Conservation (phyloP, 108 stramenopile genomes). For the Ochromonas danica region DNA sequence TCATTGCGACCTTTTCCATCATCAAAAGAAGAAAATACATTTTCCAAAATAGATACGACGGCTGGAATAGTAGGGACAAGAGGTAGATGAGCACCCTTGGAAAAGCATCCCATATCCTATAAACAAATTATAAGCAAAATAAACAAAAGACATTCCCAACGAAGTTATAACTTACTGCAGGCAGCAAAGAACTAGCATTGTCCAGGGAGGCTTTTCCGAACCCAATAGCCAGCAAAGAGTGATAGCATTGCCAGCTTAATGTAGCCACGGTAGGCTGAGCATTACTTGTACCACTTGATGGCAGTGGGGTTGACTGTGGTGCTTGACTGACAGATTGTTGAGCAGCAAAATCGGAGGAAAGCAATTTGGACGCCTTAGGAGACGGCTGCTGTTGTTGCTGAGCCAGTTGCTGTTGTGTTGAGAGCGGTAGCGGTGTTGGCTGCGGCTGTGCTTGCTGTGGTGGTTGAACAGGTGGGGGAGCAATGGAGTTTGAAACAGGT, state of each 20-base stretch:
- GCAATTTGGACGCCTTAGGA: too few species aligned
- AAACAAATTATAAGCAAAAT: background rate
- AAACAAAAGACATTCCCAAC: background rate
- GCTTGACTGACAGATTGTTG: background rate
- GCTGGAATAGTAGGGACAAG: background rate
- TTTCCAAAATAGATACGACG: background rate
- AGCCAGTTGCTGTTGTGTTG: background rate
- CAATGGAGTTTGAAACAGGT: background rate
- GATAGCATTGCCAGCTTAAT: background rate
- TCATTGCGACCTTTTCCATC: background rate
- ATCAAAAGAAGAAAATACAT: background rate
- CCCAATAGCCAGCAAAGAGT: background rate
- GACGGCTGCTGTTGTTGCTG: background rate
- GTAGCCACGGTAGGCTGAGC: background rate
- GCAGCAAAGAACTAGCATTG: background rate
- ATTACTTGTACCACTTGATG: background rate
- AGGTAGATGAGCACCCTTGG: background rate
- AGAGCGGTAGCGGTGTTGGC: background rate
- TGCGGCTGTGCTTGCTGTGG: background rate
- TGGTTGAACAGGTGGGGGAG: background rate
- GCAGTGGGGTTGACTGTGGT: background rate
- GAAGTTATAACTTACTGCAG: background rate
- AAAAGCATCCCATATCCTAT: conserved; percentile 10
- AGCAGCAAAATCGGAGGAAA: too few species aligned
- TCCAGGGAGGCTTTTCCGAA: background rate